These are phyloP conservation scores for Diaporthe ampelina DNA, from an alignment of 2,329 filamentous ascomycete species.

Conservation along the genomic window DNA sequence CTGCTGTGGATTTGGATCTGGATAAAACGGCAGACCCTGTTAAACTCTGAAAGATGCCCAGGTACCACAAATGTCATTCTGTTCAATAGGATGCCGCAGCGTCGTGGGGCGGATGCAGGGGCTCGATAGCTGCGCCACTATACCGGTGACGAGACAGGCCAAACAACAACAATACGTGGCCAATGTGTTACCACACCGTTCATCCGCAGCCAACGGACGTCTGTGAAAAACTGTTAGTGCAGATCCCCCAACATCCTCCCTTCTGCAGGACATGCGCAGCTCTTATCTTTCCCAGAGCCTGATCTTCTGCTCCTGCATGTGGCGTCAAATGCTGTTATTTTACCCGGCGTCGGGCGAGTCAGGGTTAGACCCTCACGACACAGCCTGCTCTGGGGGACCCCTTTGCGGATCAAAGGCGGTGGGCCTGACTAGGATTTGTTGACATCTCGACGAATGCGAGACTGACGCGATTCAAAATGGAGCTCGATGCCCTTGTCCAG, in stretches of 20 bases:
- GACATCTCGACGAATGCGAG: slow-evolving; percentile 32
- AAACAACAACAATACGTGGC: neutral
- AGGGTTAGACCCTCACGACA: slow-evolving; percentile 32
- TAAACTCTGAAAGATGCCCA: neutral
- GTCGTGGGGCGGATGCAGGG: slow-evolving; percentile 31
- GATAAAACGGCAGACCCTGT: slow-evolving; percentile 8
- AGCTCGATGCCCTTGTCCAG: slow-evolving; percentile 25
- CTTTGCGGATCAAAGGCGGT: slow-evolving; percentile 28
- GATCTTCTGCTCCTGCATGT: too few species aligned
- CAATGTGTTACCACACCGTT: slow-evolving; percentile 32
- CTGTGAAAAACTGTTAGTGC: neutral
- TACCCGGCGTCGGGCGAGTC: neutral
- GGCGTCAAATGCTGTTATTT: neutral
- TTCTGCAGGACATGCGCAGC: neutral
- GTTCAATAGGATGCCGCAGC: neutral
- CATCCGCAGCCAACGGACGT: neutral
- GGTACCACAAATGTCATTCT: slow-evolving; percentile 9
- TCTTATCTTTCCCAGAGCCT: neutral
- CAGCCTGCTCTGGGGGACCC: neutral
- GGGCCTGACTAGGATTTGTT: slow-evolving; percentile 30
- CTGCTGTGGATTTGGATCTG: slow-evolving; percentile 7
- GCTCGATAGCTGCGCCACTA: slow-evolving; percentile 5
- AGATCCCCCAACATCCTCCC: neutral
- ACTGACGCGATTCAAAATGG: slow-evolving; percentile 36
- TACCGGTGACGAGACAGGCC: neutral